Evolutionary conservation across 192 early-diverging fungal species (phyloP), one percentile per base, ranked within the genome.

Genomic region (Backusella morwellensis): DNA sequence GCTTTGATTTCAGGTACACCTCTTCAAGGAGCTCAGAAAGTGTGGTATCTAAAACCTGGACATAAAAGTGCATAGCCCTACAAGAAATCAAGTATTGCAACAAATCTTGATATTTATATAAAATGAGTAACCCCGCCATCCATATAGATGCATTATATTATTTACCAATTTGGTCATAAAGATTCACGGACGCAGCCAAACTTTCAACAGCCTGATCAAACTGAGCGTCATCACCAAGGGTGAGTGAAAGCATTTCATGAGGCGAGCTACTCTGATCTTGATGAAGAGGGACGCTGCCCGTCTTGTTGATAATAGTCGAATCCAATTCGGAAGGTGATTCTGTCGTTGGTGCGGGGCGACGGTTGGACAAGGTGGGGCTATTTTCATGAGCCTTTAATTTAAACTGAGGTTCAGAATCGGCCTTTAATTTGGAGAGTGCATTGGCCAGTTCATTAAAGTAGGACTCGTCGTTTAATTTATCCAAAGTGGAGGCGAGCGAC

Each of bases 51-150:
- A 88, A 56, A 35, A 73, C 75, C 9, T 83, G 84, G 66, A 94
- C 78, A 66, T 82, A 83, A 71, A 82, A 88, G 5, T 87, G 85
- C 8, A 83, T 68, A 4, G 90, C 90, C n/a, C 89, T 78, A 81
- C 92, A 93, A 15, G 93, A 92, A 40, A 83, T 68, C 7, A 95
- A 78, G 74, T 95, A 96, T 79, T 94, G 91, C 34, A 96, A 82
- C 67, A 96, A 75, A 74, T 96, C 86, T 63, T 90, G 8, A 9
- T 32, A 12, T 35, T 34, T 35, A 59, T 38, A 26, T 56, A 35
- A 42, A 54, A 68, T 42, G 38, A 32, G 15, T 59, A 17, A 56
- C 4, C 1, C 11, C n/a, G 47, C 50, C 6, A 6, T 56, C n/a
- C 54, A 9, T 12, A 40, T 40, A 40, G 38, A 40, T 23, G 21